phyloP scores from a whole-genome alignment of 2,329 filamentous ascomycete species.

The Ceratocystis lukuohia region DNA sequence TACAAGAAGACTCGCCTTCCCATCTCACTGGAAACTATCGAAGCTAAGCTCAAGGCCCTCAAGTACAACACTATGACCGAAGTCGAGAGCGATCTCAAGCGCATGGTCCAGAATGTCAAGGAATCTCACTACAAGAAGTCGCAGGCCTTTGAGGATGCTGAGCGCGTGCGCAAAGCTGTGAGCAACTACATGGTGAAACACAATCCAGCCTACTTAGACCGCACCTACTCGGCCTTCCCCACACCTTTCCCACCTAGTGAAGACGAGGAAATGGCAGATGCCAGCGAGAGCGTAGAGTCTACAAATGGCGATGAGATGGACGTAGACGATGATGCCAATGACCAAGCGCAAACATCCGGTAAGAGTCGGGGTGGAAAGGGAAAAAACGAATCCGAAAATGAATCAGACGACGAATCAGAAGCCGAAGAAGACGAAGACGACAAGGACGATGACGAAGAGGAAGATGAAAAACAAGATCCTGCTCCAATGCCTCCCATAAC shows the following conservation, averaged over 20 bases:
- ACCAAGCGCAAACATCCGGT: not conserved
- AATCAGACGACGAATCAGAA: constrained; percentile 25
- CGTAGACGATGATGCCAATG: constrained; percentile 23
- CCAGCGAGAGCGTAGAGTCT: constrained; percentile 24
- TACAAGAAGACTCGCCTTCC: constrained; percentile 66
- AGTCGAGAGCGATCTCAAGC: constrained; percentile 74
- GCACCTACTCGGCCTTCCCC: constrained; percentile 55
- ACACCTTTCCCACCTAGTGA: constrained; percentile 55
- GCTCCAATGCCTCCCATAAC: constrained; percentile 1
- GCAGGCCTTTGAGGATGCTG: constrained; percentile 66
- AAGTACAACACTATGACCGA: constrained; percentile 59
- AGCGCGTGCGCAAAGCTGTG: constrained; percentile 71
- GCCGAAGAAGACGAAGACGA: constrained; percentile 25
- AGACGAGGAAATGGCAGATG: constrained; percentile 27
- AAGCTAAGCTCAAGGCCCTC: constrained; percentile 55
- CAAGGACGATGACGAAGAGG: constrained; percentile 25
- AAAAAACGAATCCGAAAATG: constrained; percentile 26
- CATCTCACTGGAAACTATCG: constrained; percentile 63
- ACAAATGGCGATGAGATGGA: constrained; percentile 5
- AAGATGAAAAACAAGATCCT: constrained; percentile 21
- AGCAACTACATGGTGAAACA: constrained; percentile 79
- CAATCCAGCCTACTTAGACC: constrained; percentile 66
- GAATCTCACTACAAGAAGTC: constrained; percentile 65
- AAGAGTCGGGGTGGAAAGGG: constrained; percentile 18
- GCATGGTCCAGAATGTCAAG: constrained; percentile 78